Conservation (phyloP, 1,284 basidiomycete genomes). For the Trichosporon asahii region DNA sequence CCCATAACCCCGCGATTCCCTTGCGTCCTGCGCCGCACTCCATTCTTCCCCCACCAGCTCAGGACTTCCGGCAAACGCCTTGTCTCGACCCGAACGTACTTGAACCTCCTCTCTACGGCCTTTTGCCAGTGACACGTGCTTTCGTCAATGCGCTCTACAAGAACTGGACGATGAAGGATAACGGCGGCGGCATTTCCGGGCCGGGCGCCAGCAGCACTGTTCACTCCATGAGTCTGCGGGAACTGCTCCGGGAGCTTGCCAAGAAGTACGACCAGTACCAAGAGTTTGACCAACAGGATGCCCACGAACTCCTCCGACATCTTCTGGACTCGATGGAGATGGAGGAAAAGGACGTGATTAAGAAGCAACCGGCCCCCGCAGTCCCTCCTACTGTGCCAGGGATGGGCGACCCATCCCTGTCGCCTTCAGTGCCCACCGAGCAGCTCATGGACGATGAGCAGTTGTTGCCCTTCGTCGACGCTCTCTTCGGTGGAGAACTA, state of each 20-base stretch:
- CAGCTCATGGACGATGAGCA: background rate
- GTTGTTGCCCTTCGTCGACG: slow-evolving; percentile 73
- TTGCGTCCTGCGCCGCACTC: slow-evolving; percentile 24
- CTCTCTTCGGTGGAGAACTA: slow-evolving; percentile 81
- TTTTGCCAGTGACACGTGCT: slow-evolving; percentile 47
- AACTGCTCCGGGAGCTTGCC: slow-evolving; percentile 66
- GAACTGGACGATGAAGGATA: slow-evolving; percentile 50
- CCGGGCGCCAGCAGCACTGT: slow-evolving; percentile 31
- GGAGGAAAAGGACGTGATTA: slow-evolving; percentile 83
- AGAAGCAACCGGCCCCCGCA: slow-evolving; percentile 14
- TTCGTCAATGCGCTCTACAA: slow-evolving; percentile 43
- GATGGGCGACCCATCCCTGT: background rate
- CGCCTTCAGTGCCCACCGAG: background rate
- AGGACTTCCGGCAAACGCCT: slow-evolving; percentile 37
- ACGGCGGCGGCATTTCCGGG: slow-evolving; percentile 38
- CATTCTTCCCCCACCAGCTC: slow-evolving; percentile 32
- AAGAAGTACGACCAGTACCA: slow-evolving; percentile 89
- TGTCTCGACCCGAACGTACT: slow-evolving; percentile 41
- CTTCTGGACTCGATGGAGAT: slow-evolving; percentile 88
- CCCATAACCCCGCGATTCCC: slow-evolving; percentile 29
- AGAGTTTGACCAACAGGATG: slow-evolving; percentile 78
- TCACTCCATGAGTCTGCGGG: slow-evolving; percentile 50
- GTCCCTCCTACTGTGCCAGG: background rate
- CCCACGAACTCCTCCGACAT: slow-evolving; percentile 85
- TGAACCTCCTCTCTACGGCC: slow-evolving; percentile 44